Evolutionary conservation across 2,329 filamentous ascomycete genomes (phyloP), one percentile per base, ranked within the genome.

Genomic region (Diplodia sapinea): DNA sequence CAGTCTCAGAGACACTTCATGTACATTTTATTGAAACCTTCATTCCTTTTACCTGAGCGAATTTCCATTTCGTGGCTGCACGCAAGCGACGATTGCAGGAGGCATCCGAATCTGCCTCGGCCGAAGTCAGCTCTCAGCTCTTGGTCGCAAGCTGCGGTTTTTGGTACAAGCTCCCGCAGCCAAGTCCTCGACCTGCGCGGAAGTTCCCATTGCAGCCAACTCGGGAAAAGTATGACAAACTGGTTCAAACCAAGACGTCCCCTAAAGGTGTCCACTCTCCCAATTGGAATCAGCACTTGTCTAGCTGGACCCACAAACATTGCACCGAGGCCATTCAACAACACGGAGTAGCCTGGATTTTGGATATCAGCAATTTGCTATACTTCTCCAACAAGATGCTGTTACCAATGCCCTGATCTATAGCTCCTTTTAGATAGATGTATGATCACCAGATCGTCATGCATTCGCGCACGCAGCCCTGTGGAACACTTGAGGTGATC

Each of bases 401-500:
- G 43, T n/a, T 8, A 11, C 8, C n/a, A 47, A 4, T 20, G 8
- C 43, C 43, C 17, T 8, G 3, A 11, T 20, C 9, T 20, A n/a
- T 3, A 47, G 17, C 1, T n/a, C 7, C 17, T 8, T 47, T 20
- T 4, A 20, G 8, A n/a, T 20, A 38, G 36, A 47, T 47, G 17
- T n/a, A 47, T 47, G 43, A 47, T 47, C 17, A n/a, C 4, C 40
- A 47, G 43, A 47, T 47, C 50, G 20, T 8, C 20, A 23, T 56
- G 17, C 33, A 20, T 17, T 31, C 8, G 8, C 54, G 29, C 54
- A 40, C 33, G 54, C 23, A 33, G 54, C 11, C 12, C n/a, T 29
- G 26, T 26, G 51, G 29, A 55, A 55, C 50, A 56, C n/a, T 13
- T 12, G 7, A 3, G n/a, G 54, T 56, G 54, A 56, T 56, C 54